Evolutionary conservation across 768 basidiomycete genomes (phyloP), one percentile per base, ranked within the genome.

Genomic region (Panellus pusillus): DNA sequence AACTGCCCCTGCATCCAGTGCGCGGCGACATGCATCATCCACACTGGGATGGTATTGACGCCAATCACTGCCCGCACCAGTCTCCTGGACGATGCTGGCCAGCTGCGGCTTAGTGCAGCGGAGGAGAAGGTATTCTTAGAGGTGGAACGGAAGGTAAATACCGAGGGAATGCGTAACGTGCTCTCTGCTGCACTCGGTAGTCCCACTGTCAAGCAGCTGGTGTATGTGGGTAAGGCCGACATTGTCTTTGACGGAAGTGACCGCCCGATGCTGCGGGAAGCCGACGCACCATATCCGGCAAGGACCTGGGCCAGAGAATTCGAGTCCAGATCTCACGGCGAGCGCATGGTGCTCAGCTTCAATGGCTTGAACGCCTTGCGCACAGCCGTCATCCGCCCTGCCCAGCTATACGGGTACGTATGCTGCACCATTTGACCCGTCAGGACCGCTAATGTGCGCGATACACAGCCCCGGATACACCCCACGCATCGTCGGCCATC

Each of bases 11-110:
- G 24, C 24, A 24, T 24, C 2, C 57, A 73, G 74, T 66, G 66
- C 48, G 55, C 58, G 15, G 71, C 76, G 1, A 77, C 76, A 4
- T 72, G 71, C 54, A 72, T 81, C 46, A 74, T 82, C 58, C 80
- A 81, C 68, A 80, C 79, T 24, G 80, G 77, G 1, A 74, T 74
- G 2, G 13, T 15, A 27, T 72, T 76, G 1, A 72, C 75, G 1
- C 59, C 67, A 39, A 73, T 66, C 62, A 74, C 61, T 40, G 63
- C 65, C 65, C 29, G 58, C 55, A 13, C 68, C 65, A 18, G 12
- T 13, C 37, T 20, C 36, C 47, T 4, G 75, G 44, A 74, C 42
- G 72, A 74, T 63, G 29, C 43, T 19, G 12, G 20, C 35, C 32
- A 12, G 24, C 17, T 6, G 15, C 31, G 36, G 18, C 24, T 24